phyloP scores from a whole-genome alignment of 352 stramenopile species.

The Globisporangium spiculum region DNA sequence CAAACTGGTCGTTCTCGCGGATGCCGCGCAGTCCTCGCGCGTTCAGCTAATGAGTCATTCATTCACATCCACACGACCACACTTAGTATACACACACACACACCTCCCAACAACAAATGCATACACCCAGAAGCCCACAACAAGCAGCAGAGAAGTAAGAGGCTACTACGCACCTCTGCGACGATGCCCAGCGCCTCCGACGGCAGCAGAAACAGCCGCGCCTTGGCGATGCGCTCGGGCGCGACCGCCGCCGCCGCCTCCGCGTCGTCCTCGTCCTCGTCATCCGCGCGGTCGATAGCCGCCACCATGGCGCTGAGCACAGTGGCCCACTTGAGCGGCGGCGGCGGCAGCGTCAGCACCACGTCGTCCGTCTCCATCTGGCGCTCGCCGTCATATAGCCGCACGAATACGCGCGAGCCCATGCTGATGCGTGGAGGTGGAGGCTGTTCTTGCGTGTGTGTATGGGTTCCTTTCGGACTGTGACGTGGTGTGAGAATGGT shows the following conservation, averaged over 20 bases:
- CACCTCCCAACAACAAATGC: not conserved
- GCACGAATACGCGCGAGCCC: constrained; percentile 68
- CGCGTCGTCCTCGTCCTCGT: constrained; percentile 39
- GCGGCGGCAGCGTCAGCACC: constrained; percentile 60
- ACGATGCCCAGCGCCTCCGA: constrained; percentile 54
- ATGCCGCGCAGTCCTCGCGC: constrained; percentile 68
- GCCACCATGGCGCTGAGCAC: constrained; percentile 62
- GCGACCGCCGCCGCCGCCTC: constrained; percentile 11
- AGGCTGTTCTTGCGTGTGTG: not conserved
- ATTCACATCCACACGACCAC: not conserved
- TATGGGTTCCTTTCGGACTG: constrained; percentile 1
- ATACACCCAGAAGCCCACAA: not conserved
- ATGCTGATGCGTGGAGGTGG: constrained; percentile 26
- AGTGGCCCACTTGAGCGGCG: constrained; percentile 66
- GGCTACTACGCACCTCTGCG: constrained; percentile 36
- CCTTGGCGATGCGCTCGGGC: constrained; percentile 30
- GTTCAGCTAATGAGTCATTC: constrained; percentile 40
- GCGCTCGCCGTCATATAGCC: constrained; percentile 57
- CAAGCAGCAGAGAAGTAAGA: not conserved
- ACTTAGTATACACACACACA: constrained; percentile 2
- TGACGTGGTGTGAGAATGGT: not conserved
- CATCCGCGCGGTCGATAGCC: constrained; percentile 48
- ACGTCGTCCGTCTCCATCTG: constrained; percentile 58
- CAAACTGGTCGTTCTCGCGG: constrained; percentile 76
- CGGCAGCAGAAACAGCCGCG: constrained; percentile 63